Percentiles rank a stretch among this genome's conserved stretches.
These are phyloP conservation scores for Aureobasidium sp. DNA, from an alignment of 2,329 filamentous ascomycete genomes.

Conservation along the genomic window DNA sequence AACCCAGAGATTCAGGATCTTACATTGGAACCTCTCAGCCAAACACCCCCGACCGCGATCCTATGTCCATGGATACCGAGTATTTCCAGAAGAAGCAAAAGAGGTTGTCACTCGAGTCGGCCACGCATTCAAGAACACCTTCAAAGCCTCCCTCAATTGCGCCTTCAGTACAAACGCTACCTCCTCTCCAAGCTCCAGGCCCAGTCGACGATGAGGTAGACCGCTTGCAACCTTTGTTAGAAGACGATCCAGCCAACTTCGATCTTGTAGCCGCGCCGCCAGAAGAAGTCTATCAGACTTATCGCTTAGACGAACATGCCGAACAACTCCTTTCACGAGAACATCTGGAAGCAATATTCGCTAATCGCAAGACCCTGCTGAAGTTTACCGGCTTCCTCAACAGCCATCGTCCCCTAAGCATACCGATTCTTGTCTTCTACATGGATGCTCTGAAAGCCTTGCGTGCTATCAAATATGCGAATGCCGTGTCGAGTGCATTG, in stretches of 20 bases:
- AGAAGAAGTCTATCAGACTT: constrained; percentile 26
- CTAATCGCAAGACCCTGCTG: constrained; percentile 52
- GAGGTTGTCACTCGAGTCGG: neutral
- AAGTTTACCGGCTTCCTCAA: constrained; percentile 61
- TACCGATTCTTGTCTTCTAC: constrained; percentile 62
- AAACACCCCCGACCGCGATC: neutral
- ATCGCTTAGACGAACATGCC: constrained; percentile 55
- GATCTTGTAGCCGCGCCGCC: constrained; percentile 40
- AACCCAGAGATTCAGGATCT: neutral
- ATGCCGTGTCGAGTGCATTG: constrained; percentile 56
- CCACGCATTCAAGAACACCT: neutral
- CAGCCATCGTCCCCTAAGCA: constrained; percentile 49
- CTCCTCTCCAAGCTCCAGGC: constrained; percentile 37
- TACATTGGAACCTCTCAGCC: neutral
- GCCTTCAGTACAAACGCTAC: constrained; percentile 18
- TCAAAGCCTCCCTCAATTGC: neutral
- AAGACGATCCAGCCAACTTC: constrained; percentile 47
- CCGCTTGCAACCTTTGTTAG: constrained; percentile 38
- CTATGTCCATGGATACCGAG: neutral
- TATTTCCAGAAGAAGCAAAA: neutral
- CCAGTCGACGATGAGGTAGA: constrained; percentile 31
- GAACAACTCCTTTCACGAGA: constrained; percentile 58
- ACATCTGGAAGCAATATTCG: constrained; percentile 58
- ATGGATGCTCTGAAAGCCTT: constrained; percentile 63
- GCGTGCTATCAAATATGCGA: constrained; percentile 62